Conservation (phyloP, 108 stramenopile species). For the Skeletonema grethae region DNA sequence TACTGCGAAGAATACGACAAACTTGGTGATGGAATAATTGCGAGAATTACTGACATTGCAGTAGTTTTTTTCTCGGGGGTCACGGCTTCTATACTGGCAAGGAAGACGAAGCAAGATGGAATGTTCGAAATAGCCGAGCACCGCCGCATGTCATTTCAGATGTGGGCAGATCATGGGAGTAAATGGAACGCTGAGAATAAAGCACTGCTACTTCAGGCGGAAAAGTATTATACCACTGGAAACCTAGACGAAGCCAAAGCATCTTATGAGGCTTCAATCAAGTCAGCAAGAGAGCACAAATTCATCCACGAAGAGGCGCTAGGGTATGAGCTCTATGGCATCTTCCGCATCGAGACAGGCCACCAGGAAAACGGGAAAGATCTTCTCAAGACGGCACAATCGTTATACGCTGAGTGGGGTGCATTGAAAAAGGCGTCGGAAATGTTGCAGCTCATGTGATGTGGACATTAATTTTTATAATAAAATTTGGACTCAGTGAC, state of each 20-base stretch:
- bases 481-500: no score
- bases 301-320: conserved; percentile 17
- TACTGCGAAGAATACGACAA: neutral
- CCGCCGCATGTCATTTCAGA: neutral
- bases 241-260: conserved; percentile 9
- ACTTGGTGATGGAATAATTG: neutral
- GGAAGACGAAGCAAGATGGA: neutral
- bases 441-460: neutral
- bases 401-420: neutral
- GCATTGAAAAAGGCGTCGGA: neutral
- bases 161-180: conserved; percentile 2
- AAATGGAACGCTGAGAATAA: conserved; percentile 20
- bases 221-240: conserved; percentile 7
- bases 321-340: conserved; percentile 3
- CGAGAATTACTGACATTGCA: neutral
- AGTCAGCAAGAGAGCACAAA: conserved; percentile 18
- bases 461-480: neutral
- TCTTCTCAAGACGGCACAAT: neutral
- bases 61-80: neutral
- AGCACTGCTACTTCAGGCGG: conserved; percentile 17
- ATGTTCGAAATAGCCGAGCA: neutral
- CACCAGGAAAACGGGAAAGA: neutral
- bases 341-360: conserved; percentile 2
- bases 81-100: neutral
- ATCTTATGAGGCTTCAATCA: conserved; percentile 9